A percentile compares a stretch with the other conserved stretches of the same genome.
These are phyloP conservation scores for Rugonectria rugulosa DNA, from an alignment of 2,329 filamentous ascomycete species.

Conservation along the genomic window DNA sequence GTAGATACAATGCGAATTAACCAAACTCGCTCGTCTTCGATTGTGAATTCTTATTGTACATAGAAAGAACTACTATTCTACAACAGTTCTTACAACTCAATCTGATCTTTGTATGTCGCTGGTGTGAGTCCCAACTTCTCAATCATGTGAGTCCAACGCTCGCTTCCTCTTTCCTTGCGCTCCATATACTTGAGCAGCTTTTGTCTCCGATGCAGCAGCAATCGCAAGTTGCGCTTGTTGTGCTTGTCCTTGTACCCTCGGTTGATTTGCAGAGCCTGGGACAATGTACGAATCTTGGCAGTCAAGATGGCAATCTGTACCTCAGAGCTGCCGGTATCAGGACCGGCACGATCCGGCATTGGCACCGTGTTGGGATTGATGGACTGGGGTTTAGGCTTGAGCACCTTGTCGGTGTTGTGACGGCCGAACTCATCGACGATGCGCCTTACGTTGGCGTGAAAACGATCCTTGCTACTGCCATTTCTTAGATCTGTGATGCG, in stretches of 20 bases:
- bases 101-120: constrained; percentile 90
- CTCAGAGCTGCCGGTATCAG: constrained; percentile 93
- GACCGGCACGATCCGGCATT: constrained; percentile 71
- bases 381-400: constrained; percentile 68
- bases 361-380: constrained; percentile 50
- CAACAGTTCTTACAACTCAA: constrained; percentile 55
- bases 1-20: constrained; percentile 38
- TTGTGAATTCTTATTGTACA: constrained; percentile 57
- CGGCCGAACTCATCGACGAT: constrained; percentile 90
- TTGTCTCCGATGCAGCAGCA: constrained; percentile 88
- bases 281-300: constrained; percentile 86
- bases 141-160: constrained; percentile 87
- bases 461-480: constrained; percentile 78
- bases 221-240: constrained; percentile 88
- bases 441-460: constrained; percentile 82
- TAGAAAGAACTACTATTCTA: constrained; percentile 55
- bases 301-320: constrained; percentile 98
- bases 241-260: constrained; percentile 85
- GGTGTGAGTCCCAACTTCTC: constrained; percentile 85
- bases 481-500: constrained; percentile 83
- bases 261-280: constrained; percentile 72
- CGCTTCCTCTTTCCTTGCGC: constrained; percentile 87
- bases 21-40: constrained; percentile 37
- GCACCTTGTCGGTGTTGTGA: constrained; percentile 80
- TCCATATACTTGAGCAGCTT: constrained; percentile 88